Conservation (phyloP, 768 basidiomycete species). For the Xerocomellus amylosporus region DNA sequence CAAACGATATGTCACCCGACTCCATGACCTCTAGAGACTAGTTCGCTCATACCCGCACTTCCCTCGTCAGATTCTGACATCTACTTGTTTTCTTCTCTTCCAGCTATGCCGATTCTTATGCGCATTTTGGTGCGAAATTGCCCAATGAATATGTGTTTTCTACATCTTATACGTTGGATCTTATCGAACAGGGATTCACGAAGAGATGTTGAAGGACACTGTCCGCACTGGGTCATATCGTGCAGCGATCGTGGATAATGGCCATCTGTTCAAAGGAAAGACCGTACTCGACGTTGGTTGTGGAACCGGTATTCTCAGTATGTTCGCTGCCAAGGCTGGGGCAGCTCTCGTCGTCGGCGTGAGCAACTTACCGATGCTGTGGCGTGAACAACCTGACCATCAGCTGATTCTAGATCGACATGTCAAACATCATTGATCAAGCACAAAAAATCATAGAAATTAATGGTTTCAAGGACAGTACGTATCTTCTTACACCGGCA, state of each 20-base stretch:
- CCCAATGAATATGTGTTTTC: neutral
- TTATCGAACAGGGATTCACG: conserved; percentile 75
- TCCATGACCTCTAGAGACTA: conserved; percentile 88
- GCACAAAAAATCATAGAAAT: conserved; percentile 95
- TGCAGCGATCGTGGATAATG: conserved; percentile 90
- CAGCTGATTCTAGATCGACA: conserved; percentile 72
- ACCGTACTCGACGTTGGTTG: conserved; percentile 97
- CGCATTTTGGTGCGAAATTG: conserved; percentile 74
- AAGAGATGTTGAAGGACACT: conserved; percentile 98
- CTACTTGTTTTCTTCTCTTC: conserved; percentile 33
- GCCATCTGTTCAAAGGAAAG: conserved; percentile 94
- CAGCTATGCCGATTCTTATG: conserved; percentile 95
- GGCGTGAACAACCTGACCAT: conserved; percentile 12
- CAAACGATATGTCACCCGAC: conserved; percentile 26
- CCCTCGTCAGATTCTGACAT: conserved; percentile 37
- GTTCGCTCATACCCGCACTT: conserved; percentile 49
- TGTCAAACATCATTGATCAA: conserved; percentile 99
- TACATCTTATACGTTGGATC: conserved; percentile 4
- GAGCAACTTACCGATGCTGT: conserved; percentile 29
- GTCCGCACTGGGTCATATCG: conserved; percentile 96
- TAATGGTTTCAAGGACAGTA: conserved; percentile 95
- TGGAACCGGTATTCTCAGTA: conserved; percentile 95
- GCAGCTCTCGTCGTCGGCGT: conserved; percentile 93
- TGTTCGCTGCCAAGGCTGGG: conserved; percentile 97
- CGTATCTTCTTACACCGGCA: conserved; percentile 33